Conservation (phyloP, 768 basidiomycete species). For the Mycena floridula region DNA sequence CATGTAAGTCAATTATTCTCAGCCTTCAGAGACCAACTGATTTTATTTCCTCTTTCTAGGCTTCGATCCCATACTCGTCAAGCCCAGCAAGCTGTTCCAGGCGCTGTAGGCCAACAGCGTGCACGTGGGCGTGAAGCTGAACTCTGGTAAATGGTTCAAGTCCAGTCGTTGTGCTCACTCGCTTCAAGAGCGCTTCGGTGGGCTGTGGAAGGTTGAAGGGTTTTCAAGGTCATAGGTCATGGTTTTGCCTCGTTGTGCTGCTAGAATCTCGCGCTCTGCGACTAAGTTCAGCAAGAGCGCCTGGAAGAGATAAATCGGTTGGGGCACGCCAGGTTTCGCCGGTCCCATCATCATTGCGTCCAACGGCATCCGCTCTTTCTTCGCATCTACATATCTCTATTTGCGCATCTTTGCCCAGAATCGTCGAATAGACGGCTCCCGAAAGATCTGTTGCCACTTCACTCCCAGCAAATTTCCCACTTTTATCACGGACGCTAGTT, state of each 20-base stretch:
- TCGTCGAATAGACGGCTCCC: not conserved
- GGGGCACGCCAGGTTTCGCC: conserved; percentile 37
- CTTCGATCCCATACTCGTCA: conserved; percentile 86
- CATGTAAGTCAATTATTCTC: too few species aligned
- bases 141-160: conserved; percentile 43
- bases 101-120: conserved; percentile 40
- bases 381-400: conserved; percentile 5
- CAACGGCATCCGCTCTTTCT: conserved; percentile 24
- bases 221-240: conserved; percentile 26
- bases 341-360: conserved; percentile 19
- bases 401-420: too few species aligned
- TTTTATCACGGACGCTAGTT: conserved; percentile 75
- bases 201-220: conserved; percentile 36
- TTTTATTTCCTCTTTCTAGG: conserved; percentile 43
- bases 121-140: conserved; percentile 43
- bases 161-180: too few species aligned
- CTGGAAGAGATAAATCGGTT: conserved; percentile 18
- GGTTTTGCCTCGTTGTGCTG: conserved; percentile 27
- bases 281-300: too few species aligned
- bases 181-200: conserved; percentile 39
- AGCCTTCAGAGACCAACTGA: too few species aligned
- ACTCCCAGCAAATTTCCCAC: conserved; percentile 15
- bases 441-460: conserved; percentile 7
- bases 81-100: conserved; percentile 58
- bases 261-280: too few species aligned